A percentile compares a stretch with the other conserved stretches of the same genome.
Conservation (phyloP, 176 grass and related monocot genomes). For the Alopecurus myosuroides region DNA sequence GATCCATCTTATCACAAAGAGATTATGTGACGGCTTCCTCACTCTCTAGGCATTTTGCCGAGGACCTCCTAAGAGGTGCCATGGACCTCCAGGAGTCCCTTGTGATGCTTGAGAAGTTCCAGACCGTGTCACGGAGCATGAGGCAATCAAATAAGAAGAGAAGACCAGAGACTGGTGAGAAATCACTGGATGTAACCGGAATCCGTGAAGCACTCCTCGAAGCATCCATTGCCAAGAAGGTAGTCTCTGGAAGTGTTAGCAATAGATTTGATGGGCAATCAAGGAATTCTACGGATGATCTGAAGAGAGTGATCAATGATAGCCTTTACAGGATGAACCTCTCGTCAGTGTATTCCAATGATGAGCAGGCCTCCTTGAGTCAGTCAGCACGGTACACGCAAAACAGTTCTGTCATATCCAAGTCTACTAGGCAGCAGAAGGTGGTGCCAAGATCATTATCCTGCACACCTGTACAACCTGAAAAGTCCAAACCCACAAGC, state of each 20-base stretch:
- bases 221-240: constrained; percentile 25
- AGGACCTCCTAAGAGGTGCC: constrained; percentile 67
- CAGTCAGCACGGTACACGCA: constrained; percentile 27
- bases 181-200: background rate
- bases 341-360: constrained; percentile 21
- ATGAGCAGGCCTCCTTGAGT: constrained; percentile 44
- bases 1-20: constrained; percentile 30
- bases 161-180: constrained; percentile 28
- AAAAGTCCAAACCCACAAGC: constrained; percentile 41
- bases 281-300: constrained; percentile 31
- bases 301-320: constrained; percentile 65
- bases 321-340: constrained; percentile 56
- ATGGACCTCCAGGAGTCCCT: constrained; percentile 81
- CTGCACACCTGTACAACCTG: constrained; percentile 21
- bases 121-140: constrained; percentile 34
- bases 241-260: background rate
- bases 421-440: constrained; percentile 23
- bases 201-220: constrained; percentile 20
- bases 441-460: constrained; percentile 1
- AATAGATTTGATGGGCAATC: constrained; percentile 13
- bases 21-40: constrained; percentile 41
- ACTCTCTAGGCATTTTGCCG: constrained; percentile 49
- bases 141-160: constrained; percentile 34
- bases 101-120: constrained; percentile 67
- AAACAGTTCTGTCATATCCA: constrained; percentile 26